Base-by-base conservation (phyloP, 2,329 filamentous ascomycete genomes). In the Ascochyta lentis region DNA sequence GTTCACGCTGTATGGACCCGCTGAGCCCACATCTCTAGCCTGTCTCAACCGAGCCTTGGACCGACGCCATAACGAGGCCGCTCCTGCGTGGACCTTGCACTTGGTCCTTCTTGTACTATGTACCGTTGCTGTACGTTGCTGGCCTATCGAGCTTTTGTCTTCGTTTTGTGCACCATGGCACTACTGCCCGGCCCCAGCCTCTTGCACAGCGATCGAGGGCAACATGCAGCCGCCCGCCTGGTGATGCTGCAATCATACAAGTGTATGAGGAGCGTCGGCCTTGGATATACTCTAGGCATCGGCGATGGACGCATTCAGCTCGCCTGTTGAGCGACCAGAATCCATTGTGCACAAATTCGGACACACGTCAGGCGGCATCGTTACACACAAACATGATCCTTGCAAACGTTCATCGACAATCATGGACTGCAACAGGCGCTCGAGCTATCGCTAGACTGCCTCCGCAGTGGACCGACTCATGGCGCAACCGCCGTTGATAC, bases 401-500 rank as follows among this genome's bases (percentile, higher is more conserved):
- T 56, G 56, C 42, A 51, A 49, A 52, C 44, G 44, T 56, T 60
- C 50, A 42, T 54, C 29, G 42, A 43, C 43, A 42, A 51, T 42
- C 47, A 41, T 41, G 47, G 42, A 40, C 49, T 54, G 64, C 62
- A 61, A 67, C 61, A 54, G 53, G 56, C 49, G 61, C 65, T 67
- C 60, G 53, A 65, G 60, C 54, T 52, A 61, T 62, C 51, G 53
- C 57, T 55, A 59, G 59, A 64, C 59, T 54, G 55, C 61, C 70
- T 65, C 67, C 64, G 61, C 70, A 71, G 59, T 65, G 59, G 64
- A 48, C 60, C 66, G 66, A 72, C 60, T 71, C 66, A 68, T 71
- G 69, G 66, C 58, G 63, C 65, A 69, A 67, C 67, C 71, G 68
- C 73, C 72, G 73, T 75, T 75, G 70, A 66, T 70, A 61, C 63